Base-by-base conservation (phyloP, 192 early-diverging fungal genomes). In the Powellomyces hirtus region DNA sequence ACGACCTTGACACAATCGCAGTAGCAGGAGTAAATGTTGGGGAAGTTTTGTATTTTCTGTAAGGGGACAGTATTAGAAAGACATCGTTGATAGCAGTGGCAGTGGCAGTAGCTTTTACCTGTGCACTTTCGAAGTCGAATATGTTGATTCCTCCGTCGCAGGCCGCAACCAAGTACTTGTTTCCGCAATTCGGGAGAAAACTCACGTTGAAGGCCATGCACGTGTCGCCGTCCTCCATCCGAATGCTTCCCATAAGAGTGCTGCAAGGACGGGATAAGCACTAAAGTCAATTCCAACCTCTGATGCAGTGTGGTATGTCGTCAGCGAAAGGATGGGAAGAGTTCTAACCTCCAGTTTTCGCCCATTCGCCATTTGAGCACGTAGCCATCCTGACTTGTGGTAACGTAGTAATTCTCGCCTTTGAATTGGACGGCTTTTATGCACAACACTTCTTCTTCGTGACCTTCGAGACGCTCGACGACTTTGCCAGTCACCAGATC, bases 151-250 rank as follows among this genome's bases (percentile, higher is more conserved):
- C 87, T 70, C 92, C 92, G 62, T 98, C 95, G 36, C 90, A 92
- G 4, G 95, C 86, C 2, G 93, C 93, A 42, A 94, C 64, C 70
- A 98, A 95, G 78, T 92, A 98, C 61, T 86, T 89, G 80, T 98
- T 98, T 26, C 94, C 95, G 1, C 92, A 92, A 67, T 93, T 88
- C 1, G 95, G 94, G 31, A 95, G 78, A 80, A 98, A 98, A 20
- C 94, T 91, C 14, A 94, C 89, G 0, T 90, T 94, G 77, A 98
- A 98, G 11, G 94, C 94, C 94, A 98, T 98, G 76, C 93, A 95
- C 1, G 93, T 96, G 20, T 90, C 46, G 20, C 89, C 91, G 59
- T 96, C 94, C 11, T 76, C 78, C 79, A 96, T 88, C 49, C 84
- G 78, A n/a, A 71, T 85, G 42, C 82, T 68, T n/a, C n/a, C 40